These are phyloP conservation scores for Ogataea pilisensis DNA, from an alignment of 805 yeast species.

Conservation along the genomic window DNA sequence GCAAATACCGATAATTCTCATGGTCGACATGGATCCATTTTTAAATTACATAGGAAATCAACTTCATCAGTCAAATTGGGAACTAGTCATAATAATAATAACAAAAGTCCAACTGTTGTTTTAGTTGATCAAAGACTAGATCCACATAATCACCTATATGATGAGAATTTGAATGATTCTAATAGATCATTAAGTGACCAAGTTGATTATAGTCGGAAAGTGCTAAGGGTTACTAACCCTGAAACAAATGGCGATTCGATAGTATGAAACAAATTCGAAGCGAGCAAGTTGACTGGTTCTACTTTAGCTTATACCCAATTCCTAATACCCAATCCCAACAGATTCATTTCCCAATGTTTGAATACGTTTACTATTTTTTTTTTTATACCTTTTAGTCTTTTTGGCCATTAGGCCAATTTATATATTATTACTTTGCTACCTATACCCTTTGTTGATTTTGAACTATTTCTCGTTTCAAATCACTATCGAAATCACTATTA, in stretches of 20 bases:
- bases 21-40: neutral
- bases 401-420: too few relatives aligned
- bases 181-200: slow-evolving; percentile 49
- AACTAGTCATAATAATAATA: neutral
- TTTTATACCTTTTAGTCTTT: too few relatives aligned
- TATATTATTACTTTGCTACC: too few relatives aligned
- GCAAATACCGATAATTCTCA: neutral
- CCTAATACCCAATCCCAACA: too few relatives aligned
- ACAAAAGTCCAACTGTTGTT: slow-evolving; percentile 11
- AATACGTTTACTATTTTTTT: too few relatives aligned
- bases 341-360: too few relatives aligned
- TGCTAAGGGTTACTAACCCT: slow-evolving; percentile 49
- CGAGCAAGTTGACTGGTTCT: too few relatives aligned
- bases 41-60: neutral
- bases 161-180: slow-evolving; percentile 41
- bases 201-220: slow-evolving; percentile 53
- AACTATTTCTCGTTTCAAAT: too few relatives aligned
- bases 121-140: slow-evolving; percentile 60
- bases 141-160: slow-evolving; percentile 50
- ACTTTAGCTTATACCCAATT: too few relatives aligned
- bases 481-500: too few relatives aligned
- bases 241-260: slow-evolving; percentile 6
- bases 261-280: too few relatives aligned
- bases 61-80: neutral
- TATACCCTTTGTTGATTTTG: too few relatives aligned